Conservation (phyloP, 257 asterid species). For the Solanum appendiculatum region DNA sequence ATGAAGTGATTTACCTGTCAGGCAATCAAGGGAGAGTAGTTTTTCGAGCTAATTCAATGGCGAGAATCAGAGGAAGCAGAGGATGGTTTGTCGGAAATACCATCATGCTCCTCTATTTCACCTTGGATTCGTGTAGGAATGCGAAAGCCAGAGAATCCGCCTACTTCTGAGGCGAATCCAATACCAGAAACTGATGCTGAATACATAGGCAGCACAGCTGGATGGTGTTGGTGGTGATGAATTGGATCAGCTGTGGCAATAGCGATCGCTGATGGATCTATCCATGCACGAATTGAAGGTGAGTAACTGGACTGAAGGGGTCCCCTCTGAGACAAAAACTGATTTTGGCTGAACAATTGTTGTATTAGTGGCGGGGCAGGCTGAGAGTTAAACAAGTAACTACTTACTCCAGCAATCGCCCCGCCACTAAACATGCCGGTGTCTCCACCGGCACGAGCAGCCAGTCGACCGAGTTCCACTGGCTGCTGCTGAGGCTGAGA, state of each 20-base stretch:
- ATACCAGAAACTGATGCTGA: slow-evolving; percentile 36
- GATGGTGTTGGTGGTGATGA: slow-evolving; percentile 32
- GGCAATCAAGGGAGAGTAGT: slow-evolving; percentile 3
- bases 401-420: slow-evolving; percentile 12
- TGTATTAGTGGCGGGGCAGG: slow-evolving; percentile 45
- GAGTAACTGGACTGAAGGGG: slow-evolving; percentile 99
- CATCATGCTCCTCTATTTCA: slow-evolving; percentile 97
- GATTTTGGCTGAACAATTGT: slow-evolving; percentile 58
- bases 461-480: neutral
- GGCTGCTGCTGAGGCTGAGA: slow-evolving; percentile 20
- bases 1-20: slow-evolving; percentile 20
- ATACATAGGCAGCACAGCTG: slow-evolving; percentile 42
- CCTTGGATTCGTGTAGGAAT: slow-evolving; percentile 95
- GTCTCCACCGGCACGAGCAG: slow-evolving; percentile 38
- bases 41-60: slow-evolving; percentile 42
- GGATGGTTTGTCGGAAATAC: slow-evolving; percentile 87
- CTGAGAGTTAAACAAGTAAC: slow-evolving; percentile 47
- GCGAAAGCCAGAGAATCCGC: slow-evolving; percentile 72
- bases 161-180: slow-evolving; percentile 60
- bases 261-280: slow-evolving; percentile 53
- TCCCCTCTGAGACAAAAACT: slow-evolving; percentile 91
- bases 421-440: slow-evolving; percentile 7
- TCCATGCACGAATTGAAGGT: slow-evolving; percentile 97
- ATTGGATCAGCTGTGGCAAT: slow-evolving; percentile 42
- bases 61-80: slow-evolving; percentile 98